Percentiles rank a stretch among this genome's conserved stretches.
Conservation (phyloP, 1,139 yeast genomes). For the Geotrichum klebahnii region DNA sequence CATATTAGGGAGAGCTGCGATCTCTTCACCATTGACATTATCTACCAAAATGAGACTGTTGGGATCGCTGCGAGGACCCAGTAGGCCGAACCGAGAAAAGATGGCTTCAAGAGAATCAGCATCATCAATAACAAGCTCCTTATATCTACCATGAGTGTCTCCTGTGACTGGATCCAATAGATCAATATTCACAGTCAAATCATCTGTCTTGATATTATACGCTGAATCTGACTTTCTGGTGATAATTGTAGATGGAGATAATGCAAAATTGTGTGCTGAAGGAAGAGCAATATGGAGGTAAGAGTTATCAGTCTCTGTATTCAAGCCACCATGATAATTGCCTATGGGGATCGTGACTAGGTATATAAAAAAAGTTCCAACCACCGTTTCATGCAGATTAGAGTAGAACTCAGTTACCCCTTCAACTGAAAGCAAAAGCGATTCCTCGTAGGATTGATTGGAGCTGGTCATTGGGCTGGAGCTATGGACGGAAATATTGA, state of each 20-base stretch:
- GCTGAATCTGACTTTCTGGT: not conserved
- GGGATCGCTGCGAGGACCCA: not conserved
- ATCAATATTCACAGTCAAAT: not conserved
- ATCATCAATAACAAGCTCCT: not conserved
- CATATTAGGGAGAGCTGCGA: constrained; percentile 9
- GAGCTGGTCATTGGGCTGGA: too few species aligned
- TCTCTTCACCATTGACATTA: constrained; percentile 13
- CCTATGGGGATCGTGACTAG: too few species aligned
- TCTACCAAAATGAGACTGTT: constrained; percentile 13
- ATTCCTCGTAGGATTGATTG: constrained; percentile 9
- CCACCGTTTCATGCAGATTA: not conserved
- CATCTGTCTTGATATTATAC: constrained; percentile 5
- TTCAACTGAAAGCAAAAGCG: constrained; percentile 11
- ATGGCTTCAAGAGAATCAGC: constrained; percentile 15
- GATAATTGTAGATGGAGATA: constrained; percentile 15
- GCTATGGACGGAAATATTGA: too few species aligned
- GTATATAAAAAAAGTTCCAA: constrained; percentile 11
- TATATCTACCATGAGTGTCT: not conserved
- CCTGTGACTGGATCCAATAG: not conserved
- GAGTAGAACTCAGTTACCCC: constrained; percentile 18
- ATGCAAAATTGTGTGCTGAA: constrained; percentile 10
- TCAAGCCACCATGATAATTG: too few species aligned
- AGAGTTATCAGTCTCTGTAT: not conserved
- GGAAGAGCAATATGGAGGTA: constrained; percentile 16
- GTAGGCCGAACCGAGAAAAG: constrained; percentile 18